Base-by-base conservation (phyloP, 306 rosid species). In the Quercus alba region DNA sequence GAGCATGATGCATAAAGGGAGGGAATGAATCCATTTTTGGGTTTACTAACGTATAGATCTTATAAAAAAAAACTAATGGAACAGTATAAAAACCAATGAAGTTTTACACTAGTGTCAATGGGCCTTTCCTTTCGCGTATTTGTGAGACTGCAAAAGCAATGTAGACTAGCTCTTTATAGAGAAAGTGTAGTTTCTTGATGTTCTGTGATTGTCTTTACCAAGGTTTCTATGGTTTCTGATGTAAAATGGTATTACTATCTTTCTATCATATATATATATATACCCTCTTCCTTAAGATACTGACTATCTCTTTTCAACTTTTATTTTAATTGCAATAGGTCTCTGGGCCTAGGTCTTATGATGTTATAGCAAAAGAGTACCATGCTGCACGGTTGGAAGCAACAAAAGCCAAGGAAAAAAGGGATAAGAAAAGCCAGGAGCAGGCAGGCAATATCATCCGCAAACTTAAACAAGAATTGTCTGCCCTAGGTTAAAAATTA, bases 311-410 rank as follows among this genome's bases (percentile, higher is more conserved):
- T 78, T 51, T 77, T 82, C 38, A 51, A 67, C 38, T 59, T 77
- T 85, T 73, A 75, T 84, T 31, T 84, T 38, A 51, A 62, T 77
- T 56, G 68, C 75, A 49, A 82, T 83, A 94, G 97, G 86, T 73
- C 74, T 5, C 77, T 80, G 83, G 85, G 82, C 90, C 88, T 54
- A 91, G 97, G 84, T 75, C 95, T 72, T 90, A 91, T 77, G 96
- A 91, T 75, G 90, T 90, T 70, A 91, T 95, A 78, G 93, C 97
- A 61, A 76, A 86, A 68, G 97, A 95, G 84, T 93, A 93, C 77
- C 87, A 78, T 68, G 91, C 87, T 86, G 95, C 97, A 78, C 89
- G 99, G 81, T 75, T 91, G 79, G 95, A 93, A 79, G 99, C 97
- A 70, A 72, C 86, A 59, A 81, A 84, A 80, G 99, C 97, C 4